Percentiles rank a stretch among this genome's conserved stretches.
Conservation (phyloP, 768 basidiomycete species). For the Boletales sp. region DNA sequence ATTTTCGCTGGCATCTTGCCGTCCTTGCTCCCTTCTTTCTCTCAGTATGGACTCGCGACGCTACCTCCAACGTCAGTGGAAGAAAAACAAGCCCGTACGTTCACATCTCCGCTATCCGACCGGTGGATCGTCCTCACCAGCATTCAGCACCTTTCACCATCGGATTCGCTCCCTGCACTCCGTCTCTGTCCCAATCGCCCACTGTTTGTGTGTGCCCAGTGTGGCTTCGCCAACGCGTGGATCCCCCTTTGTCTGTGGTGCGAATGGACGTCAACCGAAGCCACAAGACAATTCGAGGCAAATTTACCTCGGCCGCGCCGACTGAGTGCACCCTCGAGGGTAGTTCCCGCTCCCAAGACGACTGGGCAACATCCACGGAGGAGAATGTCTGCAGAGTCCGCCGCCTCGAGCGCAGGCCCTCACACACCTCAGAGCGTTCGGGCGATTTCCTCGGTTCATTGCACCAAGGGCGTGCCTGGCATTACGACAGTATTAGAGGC, state of each 20-base stretch:
- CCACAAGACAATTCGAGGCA: constrained; percentile 37
- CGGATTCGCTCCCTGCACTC: constrained; percentile 45
- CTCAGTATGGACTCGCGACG: constrained; percentile 25
- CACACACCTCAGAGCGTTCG: constrained; percentile 21
- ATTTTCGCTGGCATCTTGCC: constrained; percentile 13
- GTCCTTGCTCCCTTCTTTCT: constrained; percentile 6
- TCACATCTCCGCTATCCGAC: constrained; percentile 7
- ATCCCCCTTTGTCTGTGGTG: constrained; percentile 52
- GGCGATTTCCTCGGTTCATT: constrained; percentile 3
- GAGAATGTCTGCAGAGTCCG: constrained; percentile 22
- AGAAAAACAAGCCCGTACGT: constrained; percentile 39
- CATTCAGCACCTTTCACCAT: constrained; percentile 40
- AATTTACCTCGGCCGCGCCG: constrained; percentile 35
- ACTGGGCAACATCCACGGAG: constrained; percentile 3
- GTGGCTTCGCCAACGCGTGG: constrained; percentile 46
- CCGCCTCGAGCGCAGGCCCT: constrained; percentile 16
- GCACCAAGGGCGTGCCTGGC: constrained; percentile 14
- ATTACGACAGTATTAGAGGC: constrained; percentile 29
- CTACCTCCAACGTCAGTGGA: constrained; percentile 41
- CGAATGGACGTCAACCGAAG: constrained; percentile 42
- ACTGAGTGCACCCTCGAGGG: constrained; percentile 26
- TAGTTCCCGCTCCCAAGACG: constrained; percentile 11
- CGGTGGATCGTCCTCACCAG: constrained; percentile 9
- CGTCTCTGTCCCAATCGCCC: constrained; percentile 41
- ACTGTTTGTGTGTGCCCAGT: constrained; percentile 43